Evolutionary conservation across 1,139 yeast genomes (phyloP), one percentile per base, ranked within the genome.

Genomic region (Geotrichum macrosporum): DNA sequence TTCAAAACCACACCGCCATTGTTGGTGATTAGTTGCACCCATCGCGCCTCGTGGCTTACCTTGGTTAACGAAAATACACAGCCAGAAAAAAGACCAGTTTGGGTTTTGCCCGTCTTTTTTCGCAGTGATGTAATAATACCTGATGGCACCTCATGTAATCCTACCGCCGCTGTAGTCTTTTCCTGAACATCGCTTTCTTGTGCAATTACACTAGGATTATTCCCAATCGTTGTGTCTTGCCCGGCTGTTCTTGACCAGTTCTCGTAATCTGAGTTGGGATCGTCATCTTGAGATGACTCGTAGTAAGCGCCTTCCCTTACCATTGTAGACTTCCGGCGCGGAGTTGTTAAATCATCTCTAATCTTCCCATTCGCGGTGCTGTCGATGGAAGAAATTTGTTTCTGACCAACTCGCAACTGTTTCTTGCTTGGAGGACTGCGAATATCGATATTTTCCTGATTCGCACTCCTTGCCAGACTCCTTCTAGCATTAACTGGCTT

Each of bases 1-100:
- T 73, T 76, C 10, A 77, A 53, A 4, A 81, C 63, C 4, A 64
- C 59, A 0, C 87, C 89, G 1, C 84, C 86, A 53, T 78, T 70
- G 0, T 56, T 49, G 37, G 61, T 63, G 9, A 80, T 79, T 2
- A 13, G 67, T 35, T 1, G 58, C 54, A 2, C 64, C 63, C 22
- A 77, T 50, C 13, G 65, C 57, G 21, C 67, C 5, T 65, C 66
- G 71, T 70, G 3, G 12, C n/a, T 34, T n/a, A 30, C 22, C 18
- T 44, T 41, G 3, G 76, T 71, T 12, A 74, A 54, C 8, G 72
- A 67, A 55, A 75, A 75, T 0, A 73, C 47, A 46, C 78, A 74
- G 1, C 62, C 62, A 3, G 60, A 51, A 53, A 74, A 74, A 2
- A 72, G 56, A 5, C 58, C 60, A 1, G 53, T 43, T 12, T 30